phyloP scores from a whole-genome alignment of 495 filamentous ascomycete genomes.

The Trichocladium antarcticum region DNA sequence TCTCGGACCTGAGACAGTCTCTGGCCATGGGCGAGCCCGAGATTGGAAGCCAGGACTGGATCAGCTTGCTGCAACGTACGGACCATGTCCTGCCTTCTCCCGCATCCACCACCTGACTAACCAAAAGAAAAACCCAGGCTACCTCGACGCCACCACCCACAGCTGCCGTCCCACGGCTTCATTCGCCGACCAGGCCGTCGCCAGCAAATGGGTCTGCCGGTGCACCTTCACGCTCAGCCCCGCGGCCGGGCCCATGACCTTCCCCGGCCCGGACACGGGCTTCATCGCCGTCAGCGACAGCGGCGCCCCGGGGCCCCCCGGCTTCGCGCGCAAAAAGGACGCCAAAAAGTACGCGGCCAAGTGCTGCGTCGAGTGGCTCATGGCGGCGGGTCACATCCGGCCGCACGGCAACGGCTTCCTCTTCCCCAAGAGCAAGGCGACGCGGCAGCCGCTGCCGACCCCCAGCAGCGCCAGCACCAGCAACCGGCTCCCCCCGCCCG shows the following conservation, averaged over 20 bases:
- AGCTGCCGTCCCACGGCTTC: neutral
- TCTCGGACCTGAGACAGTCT: constrained; percentile 23
- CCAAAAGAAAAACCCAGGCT: constrained; percentile 18
- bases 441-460: neutral
- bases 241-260: constrained; percentile 11
- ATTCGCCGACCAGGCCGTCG: constrained; percentile 2
- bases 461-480: neutral
- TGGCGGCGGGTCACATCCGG: constrained; percentile 18
- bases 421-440: constrained; percentile 5
- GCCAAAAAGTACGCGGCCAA: constrained; percentile 38
- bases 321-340: constrained; percentile 33
- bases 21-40: constrained; percentile 20
- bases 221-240: constrained; percentile 4
- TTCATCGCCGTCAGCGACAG: constrained; percentile 7
- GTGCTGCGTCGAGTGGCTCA: constrained; percentile 32
- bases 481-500: neutral
- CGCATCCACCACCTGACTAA: neutral
- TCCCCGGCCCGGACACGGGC: constrained; percentile 21
- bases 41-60: constrained; percentile 26
- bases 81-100: constrained; percentile 1
- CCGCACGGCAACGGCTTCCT: constrained; percentile 8
- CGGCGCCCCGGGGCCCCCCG: constrained; percentile 6
- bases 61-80: constrained; percentile 28
- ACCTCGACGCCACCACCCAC: constrained; percentile 6
- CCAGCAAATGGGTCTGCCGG: constrained; percentile 15